Conservation (phyloP, 352 stramenopile genomes). For the Pythium pectinolyticum region DNA sequence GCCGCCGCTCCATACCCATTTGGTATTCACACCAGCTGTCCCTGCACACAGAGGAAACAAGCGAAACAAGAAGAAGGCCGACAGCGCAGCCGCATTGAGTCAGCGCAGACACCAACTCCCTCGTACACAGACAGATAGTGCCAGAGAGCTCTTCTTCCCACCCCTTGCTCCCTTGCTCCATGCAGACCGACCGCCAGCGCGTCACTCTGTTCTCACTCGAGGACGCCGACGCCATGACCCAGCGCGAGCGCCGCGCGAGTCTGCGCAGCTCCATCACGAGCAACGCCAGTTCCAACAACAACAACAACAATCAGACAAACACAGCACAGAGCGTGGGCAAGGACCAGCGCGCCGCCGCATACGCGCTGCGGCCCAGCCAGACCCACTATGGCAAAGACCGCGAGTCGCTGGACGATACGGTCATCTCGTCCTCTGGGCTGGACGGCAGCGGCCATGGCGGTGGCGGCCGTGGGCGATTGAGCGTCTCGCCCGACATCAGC, state of each 20-base stretch:
- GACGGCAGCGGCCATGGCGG: slow-evolving; percentile 31
- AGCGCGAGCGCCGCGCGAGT: slow-evolving; percentile 54
- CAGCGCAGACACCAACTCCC: not conserved
- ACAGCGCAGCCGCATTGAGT: not conserved
- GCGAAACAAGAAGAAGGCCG: too few relatives aligned
- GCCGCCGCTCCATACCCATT: slow-evolving; percentile 5
- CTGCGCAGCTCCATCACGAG: slow-evolving; percentile 27
- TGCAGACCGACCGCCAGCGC: slow-evolving; percentile 43
- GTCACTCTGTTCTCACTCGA: slow-evolving; percentile 73
- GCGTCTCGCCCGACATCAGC: slow-evolving; percentile 68
- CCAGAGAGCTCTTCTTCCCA: not conserved
- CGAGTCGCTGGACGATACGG: slow-evolving; percentile 54
- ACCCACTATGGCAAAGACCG: slow-evolving; percentile 56
- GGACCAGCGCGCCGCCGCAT: slow-evolving; percentile 39
- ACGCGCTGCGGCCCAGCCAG: slow-evolving; percentile 60
- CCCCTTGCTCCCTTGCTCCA: not conserved
- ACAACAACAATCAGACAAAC: slow-evolving; percentile 6
- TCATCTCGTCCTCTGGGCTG: slow-evolving; percentile 57
- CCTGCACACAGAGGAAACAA: too few relatives aligned
- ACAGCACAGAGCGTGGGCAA: slow-evolving; percentile 7
- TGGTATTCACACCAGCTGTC: slow-evolving; percentile 1
- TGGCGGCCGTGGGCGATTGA: too few relatives aligned
- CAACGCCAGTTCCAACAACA: slow-evolving; percentile 7
- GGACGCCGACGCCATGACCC: slow-evolving; percentile 69
- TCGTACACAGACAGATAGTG: not conserved